Evolutionary conservation across 2,329 filamentous ascomycete genomes (phyloP).

Genomic region (Calonectria montana): DNA sequence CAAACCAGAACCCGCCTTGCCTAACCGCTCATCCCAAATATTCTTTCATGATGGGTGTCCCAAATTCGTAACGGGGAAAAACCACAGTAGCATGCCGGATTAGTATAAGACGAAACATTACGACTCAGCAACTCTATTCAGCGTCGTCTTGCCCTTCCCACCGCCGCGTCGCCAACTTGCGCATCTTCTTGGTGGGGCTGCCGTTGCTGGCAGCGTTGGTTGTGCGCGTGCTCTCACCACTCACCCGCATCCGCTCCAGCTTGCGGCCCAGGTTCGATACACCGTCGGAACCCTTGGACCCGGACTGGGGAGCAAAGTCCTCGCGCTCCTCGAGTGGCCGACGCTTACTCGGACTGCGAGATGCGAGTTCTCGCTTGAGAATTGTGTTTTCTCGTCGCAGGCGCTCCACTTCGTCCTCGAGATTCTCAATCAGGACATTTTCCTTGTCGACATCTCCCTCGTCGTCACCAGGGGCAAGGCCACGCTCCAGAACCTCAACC

Average conservation of each 20-base stretch:
- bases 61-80: constrained; percentile 7
- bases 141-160: constrained; percentile 61
- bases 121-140: constrained; percentile 33
- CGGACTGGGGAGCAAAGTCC: constrained; percentile 49
- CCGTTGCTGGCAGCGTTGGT: constrained; percentile 46
- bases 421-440: constrained; percentile 70
- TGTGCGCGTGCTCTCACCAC: constrained; percentile 46
- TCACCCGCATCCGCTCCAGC: constrained; percentile 64
- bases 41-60: constrained; percentile 26
- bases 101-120: constrained; percentile 9
- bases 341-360: constrained; percentile 72
- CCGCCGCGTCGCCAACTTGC: constrained; percentile 59
- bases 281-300: constrained; percentile 36
- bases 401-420: constrained; percentile 78
- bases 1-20: constrained; percentile 24
- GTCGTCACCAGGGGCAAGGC: constrained; percentile 53
- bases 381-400: constrained; percentile 73
- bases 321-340: constrained; percentile 66
- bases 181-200: constrained; percentile 63
- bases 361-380: constrained; percentile 73
- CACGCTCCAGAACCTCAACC: constrained; percentile 72
- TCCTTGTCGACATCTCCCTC: constrained; percentile 67
- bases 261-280: constrained; percentile 56
- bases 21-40: constrained; percentile 23
- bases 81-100: constrained; percentile 3